These are phyloP conservation scores for Anthostomella pinea DNA, from an alignment of 2,329 filamentous ascomycete species.

Conservation along the genomic window DNA sequence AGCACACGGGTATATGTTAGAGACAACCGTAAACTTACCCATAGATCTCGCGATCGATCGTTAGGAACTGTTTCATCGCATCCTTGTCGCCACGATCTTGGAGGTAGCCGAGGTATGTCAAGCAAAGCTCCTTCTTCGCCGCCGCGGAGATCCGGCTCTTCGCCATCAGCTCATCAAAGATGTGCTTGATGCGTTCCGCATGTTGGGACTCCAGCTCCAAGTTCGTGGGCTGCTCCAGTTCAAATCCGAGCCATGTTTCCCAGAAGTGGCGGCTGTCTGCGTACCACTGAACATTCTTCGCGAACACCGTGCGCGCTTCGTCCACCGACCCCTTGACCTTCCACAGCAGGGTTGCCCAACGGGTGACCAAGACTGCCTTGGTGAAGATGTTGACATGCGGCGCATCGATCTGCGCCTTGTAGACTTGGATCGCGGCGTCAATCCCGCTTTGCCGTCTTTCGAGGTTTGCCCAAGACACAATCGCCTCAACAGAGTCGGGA, in stretches of 20 bases:
- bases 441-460: slow-evolving; percentile 79
- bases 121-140: slow-evolving; percentile 71
- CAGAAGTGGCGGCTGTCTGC: slow-evolving; percentile 85
- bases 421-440: slow-evolving; percentile 79
- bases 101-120: slow-evolving; percentile 79
- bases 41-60: slow-evolving; percentile 81
- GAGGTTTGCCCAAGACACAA: slow-evolving; percentile 83
- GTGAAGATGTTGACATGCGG: slow-evolving; percentile 70
- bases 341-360: slow-evolving; percentile 86
- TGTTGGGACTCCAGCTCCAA: slow-evolving; percentile 62
- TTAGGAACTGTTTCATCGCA: slow-evolving; percentile 81
- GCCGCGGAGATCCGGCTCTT: slow-evolving; percentile 68
- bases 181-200: slow-evolving; percentile 72
- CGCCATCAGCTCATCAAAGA: slow-evolving; percentile 71
- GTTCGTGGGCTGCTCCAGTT: slow-evolving; percentile 76
- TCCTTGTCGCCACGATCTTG: slow-evolving; percentile 79
- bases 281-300: slow-evolving; percentile 80
- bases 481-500: slow-evolving; percentile 81
- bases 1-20: slow-evolving; percentile 2
- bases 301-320: slow-evolving; percentile 80
- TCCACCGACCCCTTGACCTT: slow-evolving; percentile 78
- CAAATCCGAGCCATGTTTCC: slow-evolving; percentile 84
- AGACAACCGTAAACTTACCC: slow-evolving; percentile 56
- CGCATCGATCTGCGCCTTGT: slow-evolving; percentile 76
- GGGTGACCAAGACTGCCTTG: slow-evolving; percentile 82